These are phyloP conservation scores for Candida bentonensis DNA, from an alignment of 805 yeast genomes.

Conservation along the genomic window DNA sequence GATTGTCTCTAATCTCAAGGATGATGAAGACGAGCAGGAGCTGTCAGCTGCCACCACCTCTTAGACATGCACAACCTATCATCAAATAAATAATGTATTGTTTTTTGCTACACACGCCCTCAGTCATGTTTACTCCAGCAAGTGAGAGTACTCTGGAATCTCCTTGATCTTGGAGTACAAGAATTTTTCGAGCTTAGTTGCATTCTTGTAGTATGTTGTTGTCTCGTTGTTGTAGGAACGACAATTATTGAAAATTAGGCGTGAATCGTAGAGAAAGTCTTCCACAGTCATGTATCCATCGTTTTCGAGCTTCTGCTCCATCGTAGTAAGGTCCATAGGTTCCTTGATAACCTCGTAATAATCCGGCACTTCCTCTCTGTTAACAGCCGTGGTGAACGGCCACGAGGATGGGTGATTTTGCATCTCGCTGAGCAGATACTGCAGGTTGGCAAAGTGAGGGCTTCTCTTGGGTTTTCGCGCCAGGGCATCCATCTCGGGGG, in stretches of 20 bases:
- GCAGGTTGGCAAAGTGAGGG: constrained; percentile 91
- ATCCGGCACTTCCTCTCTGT: constrained; percentile 87
- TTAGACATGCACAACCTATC: no score
- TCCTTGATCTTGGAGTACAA: constrained; percentile 72
- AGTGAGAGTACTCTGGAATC: constrained; percentile 79
- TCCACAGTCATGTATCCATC: constrained; percentile 86
- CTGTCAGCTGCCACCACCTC: constrained; percentile 1
- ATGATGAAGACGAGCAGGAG: constrained; percentile 24
- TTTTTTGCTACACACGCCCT: background rate
- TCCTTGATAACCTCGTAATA: constrained; percentile 92
- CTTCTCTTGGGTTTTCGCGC: constrained; percentile 91
- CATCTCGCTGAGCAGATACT: constrained; percentile 71
- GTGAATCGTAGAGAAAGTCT: constrained; percentile 79
- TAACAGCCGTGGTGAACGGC: constrained; percentile 94
- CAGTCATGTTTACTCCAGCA: constrained; percentile 56
- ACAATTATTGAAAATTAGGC: constrained; percentile 79
- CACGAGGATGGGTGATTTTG: constrained; percentile 94
- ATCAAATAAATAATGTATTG: background rate
- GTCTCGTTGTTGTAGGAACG: constrained; percentile 85
- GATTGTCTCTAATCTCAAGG: constrained; percentile 65
- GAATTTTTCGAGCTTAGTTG: constrained; percentile 84
- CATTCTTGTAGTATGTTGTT: constrained; percentile 91
- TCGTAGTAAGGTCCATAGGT: constrained; percentile 94
- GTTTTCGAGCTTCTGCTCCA: constrained; percentile 86
- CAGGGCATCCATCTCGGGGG: constrained; percentile 92